Conservation (phyloP, 768 basidiomycete species). For the Ramaria sp. region DNA sequence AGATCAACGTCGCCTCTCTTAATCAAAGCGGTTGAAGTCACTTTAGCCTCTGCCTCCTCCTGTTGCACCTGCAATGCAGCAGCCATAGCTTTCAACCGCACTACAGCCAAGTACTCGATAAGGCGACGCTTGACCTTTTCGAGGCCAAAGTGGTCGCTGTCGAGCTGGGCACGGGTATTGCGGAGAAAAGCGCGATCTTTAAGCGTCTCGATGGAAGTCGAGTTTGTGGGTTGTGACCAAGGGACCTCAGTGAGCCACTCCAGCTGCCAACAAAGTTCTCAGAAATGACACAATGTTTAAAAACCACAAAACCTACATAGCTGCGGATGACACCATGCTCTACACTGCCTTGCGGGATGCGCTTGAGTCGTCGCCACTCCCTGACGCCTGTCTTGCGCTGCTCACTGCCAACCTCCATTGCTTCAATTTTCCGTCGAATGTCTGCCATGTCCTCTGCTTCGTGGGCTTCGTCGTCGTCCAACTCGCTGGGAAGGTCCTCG, state of each 20-base stretch:
- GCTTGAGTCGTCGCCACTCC: conserved; percentile 75
- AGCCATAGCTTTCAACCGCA: conserved; percentile 33
- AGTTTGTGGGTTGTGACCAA: conserved; percentile 45
- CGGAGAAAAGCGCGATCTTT: conserved; percentile 49
- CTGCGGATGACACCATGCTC: conserved; percentile 83
- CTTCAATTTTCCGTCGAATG: conserved; percentile 61
- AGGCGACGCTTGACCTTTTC: conserved; percentile 87
- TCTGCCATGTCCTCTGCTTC: conserved; percentile 75
- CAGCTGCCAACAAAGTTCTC: conserved; percentile 41
- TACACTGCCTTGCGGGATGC: conserved; percentile 83
- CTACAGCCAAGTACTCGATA: conserved; percentile 86
- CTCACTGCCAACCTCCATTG: conserved; percentile 60
- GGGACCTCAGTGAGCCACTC: conserved; percentile 86
- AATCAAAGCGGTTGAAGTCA: conserved; percentile 12
- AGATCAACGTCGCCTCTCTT: conserved; percentile 12
- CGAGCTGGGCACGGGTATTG: conserved; percentile 68
- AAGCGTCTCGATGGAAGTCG: conserved; percentile 25
- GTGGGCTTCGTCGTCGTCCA: conserved; percentile 69
- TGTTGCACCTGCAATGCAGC: conserved; percentile 5
- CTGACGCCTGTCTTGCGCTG: conserved; percentile 73
- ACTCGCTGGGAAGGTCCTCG: conserved; percentile 29
- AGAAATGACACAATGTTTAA: conserved; percentile 12
- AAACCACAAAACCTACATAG: conserved; percentile 42
- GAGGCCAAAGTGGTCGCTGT: conserved; percentile 84
- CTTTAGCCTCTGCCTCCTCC: conserved; percentile 16